Evolutionary conservation across 2,329 filamentous ascomycete genomes (phyloP).

Genomic region (Tympanopsis confertula): DNA sequence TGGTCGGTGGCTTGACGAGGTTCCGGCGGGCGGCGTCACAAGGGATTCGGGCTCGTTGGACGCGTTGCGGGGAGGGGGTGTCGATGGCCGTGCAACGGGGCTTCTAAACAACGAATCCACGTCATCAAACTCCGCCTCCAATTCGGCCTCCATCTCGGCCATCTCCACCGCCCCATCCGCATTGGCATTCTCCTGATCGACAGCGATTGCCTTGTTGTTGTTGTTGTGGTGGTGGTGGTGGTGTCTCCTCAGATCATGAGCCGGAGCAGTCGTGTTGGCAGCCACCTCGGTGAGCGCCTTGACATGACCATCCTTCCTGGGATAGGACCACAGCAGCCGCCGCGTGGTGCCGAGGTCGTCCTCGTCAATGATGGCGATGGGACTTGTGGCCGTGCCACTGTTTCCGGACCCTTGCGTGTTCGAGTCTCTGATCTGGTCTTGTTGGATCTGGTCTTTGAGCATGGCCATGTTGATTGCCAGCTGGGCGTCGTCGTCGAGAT

Average conservation of each 20-base stretch:
- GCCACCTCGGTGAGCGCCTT: conserved; percentile 49
- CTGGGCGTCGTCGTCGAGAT: conserved; percentile 9
- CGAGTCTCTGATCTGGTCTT: conserved; percentile 14
- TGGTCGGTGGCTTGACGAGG: not conserved
- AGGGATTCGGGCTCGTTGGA: not conserved
- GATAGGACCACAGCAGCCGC: conserved; percentile 67
- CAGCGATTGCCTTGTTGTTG: not conserved
- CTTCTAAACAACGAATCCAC: not conserved
- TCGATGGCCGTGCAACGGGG: not conserved
- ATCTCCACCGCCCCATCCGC: not conserved
- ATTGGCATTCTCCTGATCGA: not conserved
- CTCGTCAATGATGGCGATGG: conserved; percentile 3
- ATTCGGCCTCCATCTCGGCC: not conserved
- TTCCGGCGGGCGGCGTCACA: not conserved
- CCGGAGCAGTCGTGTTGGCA: conserved; percentile 36
- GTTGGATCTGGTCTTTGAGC: conserved; percentile 5
- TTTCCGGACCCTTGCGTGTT: conserved; percentile 41
- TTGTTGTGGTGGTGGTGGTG: not conserved
- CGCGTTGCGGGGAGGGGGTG: not conserved
- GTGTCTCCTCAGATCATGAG: conserved; percentile 15
- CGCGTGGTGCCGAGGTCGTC: conserved; percentile 41
- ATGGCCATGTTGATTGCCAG: conserved; percentile 4
- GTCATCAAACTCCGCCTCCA: not conserved
- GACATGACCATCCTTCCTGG: conserved; percentile 49
- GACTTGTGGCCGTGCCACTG: conserved; percentile 35